phyloP scores from a whole-genome alignment of 2,329 filamentous ascomycete genomes.

The Daldinia eschscholtzii region DNA sequence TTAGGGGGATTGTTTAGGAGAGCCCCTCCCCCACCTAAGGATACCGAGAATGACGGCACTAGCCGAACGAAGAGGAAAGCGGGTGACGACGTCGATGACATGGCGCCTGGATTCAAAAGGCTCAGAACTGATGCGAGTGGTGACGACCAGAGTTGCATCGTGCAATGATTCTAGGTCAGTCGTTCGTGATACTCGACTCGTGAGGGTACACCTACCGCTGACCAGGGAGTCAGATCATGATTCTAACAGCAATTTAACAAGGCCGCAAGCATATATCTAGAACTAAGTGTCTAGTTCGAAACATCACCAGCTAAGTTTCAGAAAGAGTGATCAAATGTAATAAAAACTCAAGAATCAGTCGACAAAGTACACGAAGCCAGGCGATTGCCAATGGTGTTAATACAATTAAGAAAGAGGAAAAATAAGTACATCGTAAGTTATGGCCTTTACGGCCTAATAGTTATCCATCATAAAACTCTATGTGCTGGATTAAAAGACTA shows the following conservation, averaged over 20 bases:
- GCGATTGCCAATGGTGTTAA: not conserved
- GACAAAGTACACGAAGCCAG: not conserved
- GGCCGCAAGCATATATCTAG: not conserved
- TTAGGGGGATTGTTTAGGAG: not conserved
- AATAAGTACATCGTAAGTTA: not conserved
- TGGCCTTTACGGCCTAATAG: too few relatives aligned
- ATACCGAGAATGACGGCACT: not conserved
- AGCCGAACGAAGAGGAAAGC: not conserved
- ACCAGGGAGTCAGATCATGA: not conserved
- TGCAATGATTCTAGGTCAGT: not conserved
- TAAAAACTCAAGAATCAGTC: not conserved
- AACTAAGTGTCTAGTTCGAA: not conserved
- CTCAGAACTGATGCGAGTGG: not conserved
- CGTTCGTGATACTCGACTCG: too few relatives aligned
- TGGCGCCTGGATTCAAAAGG: not conserved
- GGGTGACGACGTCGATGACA: not conserved
- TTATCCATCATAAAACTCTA: not conserved
- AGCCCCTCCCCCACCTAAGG: not conserved
- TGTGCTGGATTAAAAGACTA: not conserved
- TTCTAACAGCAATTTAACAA: not conserved
- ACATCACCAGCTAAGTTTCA: not conserved
- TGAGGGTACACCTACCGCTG: not conserved
- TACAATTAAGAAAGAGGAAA: not conserved
- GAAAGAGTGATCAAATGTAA: not conserved
- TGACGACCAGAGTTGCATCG: not conserved